Conservation (phyloP, 23 red algal species). For the Gracilariopsis chorda region DNA sequence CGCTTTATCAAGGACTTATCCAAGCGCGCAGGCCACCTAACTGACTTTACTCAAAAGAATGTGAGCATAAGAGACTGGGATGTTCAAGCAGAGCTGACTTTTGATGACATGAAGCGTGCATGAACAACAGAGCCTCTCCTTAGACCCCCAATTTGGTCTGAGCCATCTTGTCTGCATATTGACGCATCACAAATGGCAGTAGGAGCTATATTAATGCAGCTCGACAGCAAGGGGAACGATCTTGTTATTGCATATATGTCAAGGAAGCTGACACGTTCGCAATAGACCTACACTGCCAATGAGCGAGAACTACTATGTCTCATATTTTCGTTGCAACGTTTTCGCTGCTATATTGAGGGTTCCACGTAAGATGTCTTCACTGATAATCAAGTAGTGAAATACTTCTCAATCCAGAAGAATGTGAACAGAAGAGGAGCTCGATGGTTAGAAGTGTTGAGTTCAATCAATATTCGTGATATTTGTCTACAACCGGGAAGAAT, state of each 20-base stretch:
- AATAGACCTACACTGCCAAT: neutral
- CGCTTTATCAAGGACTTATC: neutral
- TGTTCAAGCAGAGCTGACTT: neutral
- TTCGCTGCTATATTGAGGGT: neutral
- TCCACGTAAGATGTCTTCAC: neutral
- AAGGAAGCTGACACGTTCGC: neutral
- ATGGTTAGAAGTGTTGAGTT: neutral
- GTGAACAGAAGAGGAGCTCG: neutral
- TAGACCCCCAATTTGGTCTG: neutral
- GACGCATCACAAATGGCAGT: neutral
- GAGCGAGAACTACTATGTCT: neutral
- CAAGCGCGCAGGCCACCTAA: neutral
- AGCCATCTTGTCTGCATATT: neutral
- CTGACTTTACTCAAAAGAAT: neutral
- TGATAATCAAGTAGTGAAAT: neutral
- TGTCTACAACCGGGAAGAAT: neutral
- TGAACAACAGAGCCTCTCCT: neutral
- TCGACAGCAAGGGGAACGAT: neutral
- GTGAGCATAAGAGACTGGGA: neutral
- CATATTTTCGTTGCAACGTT: neutral
- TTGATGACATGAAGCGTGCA: neutral
- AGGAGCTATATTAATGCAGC: neutral
- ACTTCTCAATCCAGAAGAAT: neutral
- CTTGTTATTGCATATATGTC: neutral
- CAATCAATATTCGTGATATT: neutral